Base-by-base conservation (phyloP, 1,284 basidiomycete species). In the Wolfiporia cocos region DNA sequence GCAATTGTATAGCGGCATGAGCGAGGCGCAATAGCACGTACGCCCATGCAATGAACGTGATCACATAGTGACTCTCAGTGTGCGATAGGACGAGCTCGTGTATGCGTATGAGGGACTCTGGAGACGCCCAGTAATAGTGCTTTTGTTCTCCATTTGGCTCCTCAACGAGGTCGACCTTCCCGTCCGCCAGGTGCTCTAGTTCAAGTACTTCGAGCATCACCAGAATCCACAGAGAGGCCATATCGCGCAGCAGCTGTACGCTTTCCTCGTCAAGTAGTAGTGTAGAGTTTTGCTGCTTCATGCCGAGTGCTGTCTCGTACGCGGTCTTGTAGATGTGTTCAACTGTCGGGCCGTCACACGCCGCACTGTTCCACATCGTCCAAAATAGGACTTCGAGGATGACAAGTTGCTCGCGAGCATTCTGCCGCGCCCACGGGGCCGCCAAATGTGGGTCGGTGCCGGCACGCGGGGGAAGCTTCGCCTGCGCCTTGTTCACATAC, bases 321-420 rank as follows among this genome's bases (percentile, higher is more conserved):
- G 83, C 78, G 2, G 76, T 69, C 44, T 80, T 70, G 56, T 82
- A 80, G 22, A 92, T 70, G 40, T 65, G 64, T 44, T 75, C 67
- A 21, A 89, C 78, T 43, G 85, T 59, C 2, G 70, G 62, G 2
- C 83, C 84, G 28, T 69, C 71, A 50, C 86, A 81, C 0, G 81
- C 65, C 5, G 80, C 76, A 46, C 80, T 81, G n/a, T 76, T 79
- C 78, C 86, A 92, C 76, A 90, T 81, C 2, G 81, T 73, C 75
- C 88, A 89, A 59, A 93, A 94, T 23, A 92, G 69, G 26, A 91
- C 76, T 54, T 94, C 92, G 34, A 93, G 66, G 18, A 92, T 59
- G 6, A 82, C 79, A 22, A 92, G 68, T 56, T 93, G 91, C 58
- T 92, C 86, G 54, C 76, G 78, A 15, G 78, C 59, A 52, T 81